Evolutionary conservation across 257 asterid species (phyloP).

Genomic region (Knoxia roxburghii): DNA sequence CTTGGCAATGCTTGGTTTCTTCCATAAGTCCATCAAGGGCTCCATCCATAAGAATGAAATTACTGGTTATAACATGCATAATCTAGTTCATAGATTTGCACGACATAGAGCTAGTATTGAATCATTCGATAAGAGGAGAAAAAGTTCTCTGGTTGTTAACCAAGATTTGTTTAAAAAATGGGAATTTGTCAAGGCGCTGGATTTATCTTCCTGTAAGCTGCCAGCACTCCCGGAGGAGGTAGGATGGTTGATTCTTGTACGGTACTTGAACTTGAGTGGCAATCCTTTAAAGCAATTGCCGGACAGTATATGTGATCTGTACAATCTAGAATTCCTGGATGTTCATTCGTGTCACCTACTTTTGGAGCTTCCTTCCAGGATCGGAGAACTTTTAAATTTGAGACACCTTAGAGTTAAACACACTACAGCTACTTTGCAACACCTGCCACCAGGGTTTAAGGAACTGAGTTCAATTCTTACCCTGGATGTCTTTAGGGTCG

Average conservation of each 20-base stretch:
- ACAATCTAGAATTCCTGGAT: not conserved
- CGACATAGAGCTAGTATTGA: not conserved
- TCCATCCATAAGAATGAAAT: not conserved
- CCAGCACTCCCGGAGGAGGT: not conserved
- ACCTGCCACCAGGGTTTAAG: not conserved
- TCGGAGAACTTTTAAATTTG: not conserved
- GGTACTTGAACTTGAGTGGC: not conserved
- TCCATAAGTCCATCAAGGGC: not conserved
- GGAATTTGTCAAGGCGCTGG: not conserved
- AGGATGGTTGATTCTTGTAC: not conserved
- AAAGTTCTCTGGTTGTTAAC: not conserved
- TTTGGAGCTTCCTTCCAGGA: not conserved
- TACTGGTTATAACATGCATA: not conserved
- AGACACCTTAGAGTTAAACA: not conserved
- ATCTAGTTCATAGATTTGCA: not conserved
- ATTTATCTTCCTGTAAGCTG: not conserved
- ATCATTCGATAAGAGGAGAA: not conserved
- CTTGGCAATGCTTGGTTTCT: not conserved
- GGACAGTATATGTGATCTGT: not conserved
- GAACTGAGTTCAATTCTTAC: not conserved
- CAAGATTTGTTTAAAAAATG: no score
- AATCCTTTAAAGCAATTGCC: constrained; percentile 1
- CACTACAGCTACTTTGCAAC: not conserved
- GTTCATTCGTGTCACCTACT: not conserved
- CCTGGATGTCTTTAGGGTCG: not conserved